Base-by-base conservation (phyloP, 192 early-diverging fungal species). In the Linnemannia exigua region DNA sequence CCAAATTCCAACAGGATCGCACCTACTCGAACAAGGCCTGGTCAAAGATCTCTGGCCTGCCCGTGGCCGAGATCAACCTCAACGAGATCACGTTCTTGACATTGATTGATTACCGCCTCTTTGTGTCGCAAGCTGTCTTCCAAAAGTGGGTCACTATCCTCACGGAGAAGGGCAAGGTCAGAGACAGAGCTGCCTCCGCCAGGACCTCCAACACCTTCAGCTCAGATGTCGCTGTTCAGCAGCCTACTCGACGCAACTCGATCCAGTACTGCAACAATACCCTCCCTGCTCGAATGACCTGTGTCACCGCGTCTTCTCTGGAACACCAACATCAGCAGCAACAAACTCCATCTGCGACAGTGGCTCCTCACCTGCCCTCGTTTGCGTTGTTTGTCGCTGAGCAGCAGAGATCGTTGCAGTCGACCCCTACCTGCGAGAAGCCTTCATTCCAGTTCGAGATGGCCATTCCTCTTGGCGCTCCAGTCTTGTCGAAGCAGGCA, bases 1-100 rank as follows among this genome's bases (percentile, higher is more conserved):
- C 95, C 69, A 98, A 98, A 88, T 97, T 94, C 79, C 91, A 95
- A 67, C 92, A 92, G 54, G 97, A 98, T 90, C 93, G 93, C 75
- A 93, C 92, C 63, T 98, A 96, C 89, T 90, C 92, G 19, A 97
- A 96, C 91, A 90, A 90, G 74, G 93, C 95, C 0, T 98, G 97
- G 97, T 88, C 95, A 63, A 95, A 94, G 87, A 96, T 97, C 68
- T 95, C 95, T 11, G 93, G 94, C 63, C 91, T 98, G 28, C 85
- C 90, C 33, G 89, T 94, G 38, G 72, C 82, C 20, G 95, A 98
- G 90, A 94, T 98, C 84, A 94, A 95, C 90, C 88, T 91, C 46
- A 92, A 94, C 89, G 96, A 98, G 89, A 89, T 93, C 41, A 93
- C 91, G 44, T 96, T 98, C 89, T 81, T 97, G 25, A 71, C 89